Percentiles rank a stretch among this genome's conserved stretches.
These are phyloP conservation scores for Cryphonectria japonica DNA, from an alignment of 2,329 filamentous ascomycete genomes.

Conservation along the genomic window DNA sequence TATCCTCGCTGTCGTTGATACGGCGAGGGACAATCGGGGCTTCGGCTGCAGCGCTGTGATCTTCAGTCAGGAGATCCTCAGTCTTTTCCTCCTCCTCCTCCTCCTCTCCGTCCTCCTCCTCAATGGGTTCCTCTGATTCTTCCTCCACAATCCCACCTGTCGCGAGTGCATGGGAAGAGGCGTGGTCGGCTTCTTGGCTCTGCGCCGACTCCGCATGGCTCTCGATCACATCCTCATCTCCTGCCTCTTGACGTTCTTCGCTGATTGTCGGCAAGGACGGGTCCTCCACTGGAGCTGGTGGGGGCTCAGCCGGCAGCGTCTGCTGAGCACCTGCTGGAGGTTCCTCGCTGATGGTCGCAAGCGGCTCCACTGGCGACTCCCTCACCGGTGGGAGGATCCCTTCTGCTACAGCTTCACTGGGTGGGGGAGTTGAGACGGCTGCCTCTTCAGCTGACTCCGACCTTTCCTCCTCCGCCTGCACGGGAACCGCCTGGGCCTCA, in stretches of 20 bases:
- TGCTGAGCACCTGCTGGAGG: background rate
- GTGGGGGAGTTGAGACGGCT: background rate
- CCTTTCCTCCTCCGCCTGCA: background rate
- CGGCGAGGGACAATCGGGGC: conserved; percentile 3
- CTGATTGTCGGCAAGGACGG: background rate
- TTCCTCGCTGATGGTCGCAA: conserved; percentile 14
- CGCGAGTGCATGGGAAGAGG: background rate
- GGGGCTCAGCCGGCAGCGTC: background rate
- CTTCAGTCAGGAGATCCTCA: background rate
- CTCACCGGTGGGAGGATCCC: background rate
- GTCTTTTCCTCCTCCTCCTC: background rate
- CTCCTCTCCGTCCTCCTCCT: background rate
- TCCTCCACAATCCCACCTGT: background rate
- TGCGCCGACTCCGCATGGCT: background rate
- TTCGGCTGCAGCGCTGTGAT: background rate
- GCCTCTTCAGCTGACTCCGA: background rate
- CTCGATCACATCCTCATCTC: background rate
- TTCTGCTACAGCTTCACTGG: background rate
- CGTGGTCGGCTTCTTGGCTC: background rate
- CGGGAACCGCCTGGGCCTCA: background rate
- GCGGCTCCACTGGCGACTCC: conserved; percentile 1
- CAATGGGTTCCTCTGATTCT: background rate
- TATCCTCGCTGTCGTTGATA: conserved; percentile 8
- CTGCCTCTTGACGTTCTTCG: background rate
- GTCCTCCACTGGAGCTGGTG: conserved; percentile 9